A percentile compares a stretch with the other conserved stretches of the same genome.
Conservation (phyloP, 1,284 basidiomycete genomes). For the Cutaneotrichosporon sp. region DNA sequence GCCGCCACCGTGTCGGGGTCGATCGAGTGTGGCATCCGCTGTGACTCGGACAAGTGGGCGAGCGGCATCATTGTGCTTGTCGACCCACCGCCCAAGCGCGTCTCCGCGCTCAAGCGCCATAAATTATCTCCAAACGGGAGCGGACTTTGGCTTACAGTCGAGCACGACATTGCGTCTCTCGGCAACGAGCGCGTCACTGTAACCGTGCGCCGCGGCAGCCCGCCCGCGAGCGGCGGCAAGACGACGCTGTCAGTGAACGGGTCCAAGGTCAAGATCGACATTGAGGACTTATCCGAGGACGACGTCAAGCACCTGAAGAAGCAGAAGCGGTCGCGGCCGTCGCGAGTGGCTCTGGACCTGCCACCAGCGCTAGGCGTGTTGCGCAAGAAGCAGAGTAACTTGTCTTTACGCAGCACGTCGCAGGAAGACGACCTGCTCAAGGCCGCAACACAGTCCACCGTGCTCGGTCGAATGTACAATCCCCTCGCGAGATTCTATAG, state of each 20-base stretch:
- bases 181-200: conserved; percentile 66
- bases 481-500: conserved; percentile 68
- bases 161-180: conserved; percentile 72
- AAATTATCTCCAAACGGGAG: conserved; percentile 80
- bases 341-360: conserved; percentile 83
- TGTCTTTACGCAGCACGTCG: conserved; percentile 18
- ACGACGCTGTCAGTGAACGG: conserved; percentile 89
- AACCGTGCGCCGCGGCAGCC: conserved; percentile 62
- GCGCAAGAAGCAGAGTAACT: conserved; percentile 48
- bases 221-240: conserved; percentile 50
- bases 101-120: conserved; percentile 81
- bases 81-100: conserved; percentile 83
- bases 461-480: conserved; percentile 23
- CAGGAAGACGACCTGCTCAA: conserved; percentile 12
- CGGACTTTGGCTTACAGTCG: conserved; percentile 92
- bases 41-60: conserved; percentile 90
- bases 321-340: conserved; percentile 80
- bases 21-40: conserved; percentile 90
- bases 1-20: conserved; percentile 6
- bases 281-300: conserved; percentile 81
- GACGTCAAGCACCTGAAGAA: conserved; percentile 78
- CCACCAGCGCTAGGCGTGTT: conserved; percentile 73
- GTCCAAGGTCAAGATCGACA: conserved; percentile 74
- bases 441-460: conserved; percentile 17
- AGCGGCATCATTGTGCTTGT: conserved; percentile 81